Evolutionary conservation across 192 early-diverging fungal genomes (phyloP).

Genomic region (Oehlia diaphana): DNA sequence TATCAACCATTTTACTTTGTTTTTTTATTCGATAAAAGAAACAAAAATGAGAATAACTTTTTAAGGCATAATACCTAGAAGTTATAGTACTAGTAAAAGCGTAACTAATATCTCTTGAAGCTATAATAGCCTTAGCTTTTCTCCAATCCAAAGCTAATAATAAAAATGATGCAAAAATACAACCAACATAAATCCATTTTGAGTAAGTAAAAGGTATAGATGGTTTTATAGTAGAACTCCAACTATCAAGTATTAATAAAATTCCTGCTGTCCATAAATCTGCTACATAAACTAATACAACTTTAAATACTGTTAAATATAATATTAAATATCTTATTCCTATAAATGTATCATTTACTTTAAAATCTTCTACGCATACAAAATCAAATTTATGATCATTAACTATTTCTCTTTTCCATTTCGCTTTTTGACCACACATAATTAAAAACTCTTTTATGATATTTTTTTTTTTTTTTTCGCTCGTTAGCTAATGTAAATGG

Average conservation of each 20-base stretch:
- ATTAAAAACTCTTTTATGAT: too few relatives aligned
- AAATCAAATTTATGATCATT: conserved; percentile 88
- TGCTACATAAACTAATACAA: conserved; percentile 74
- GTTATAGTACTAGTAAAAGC: conserved; percentile 72
- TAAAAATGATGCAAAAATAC: conserved; percentile 67
- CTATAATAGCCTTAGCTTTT: conserved; percentile 64
- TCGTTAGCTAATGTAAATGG: too few relatives aligned
- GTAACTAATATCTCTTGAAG: conserved; percentile 72
- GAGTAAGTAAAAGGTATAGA: conserved; percentile 42
- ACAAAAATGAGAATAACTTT: conserved; percentile 78
- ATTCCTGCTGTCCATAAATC: conserved; percentile 76
- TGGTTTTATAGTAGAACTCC: conserved; percentile 35
- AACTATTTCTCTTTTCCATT: conserved; percentile 82
- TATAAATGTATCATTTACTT: conserved; percentile 38
- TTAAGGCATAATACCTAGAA: conserved; percentile 72
- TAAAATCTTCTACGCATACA: conserved; percentile 80
- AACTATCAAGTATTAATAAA: conserved; percentile 49
- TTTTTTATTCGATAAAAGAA: conserved; percentile 72
- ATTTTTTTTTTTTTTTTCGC: too few relatives aligned
- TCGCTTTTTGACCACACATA: conserved; percentile 35
- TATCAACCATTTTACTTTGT: conserved; percentile 60
- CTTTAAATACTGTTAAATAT: conserved; percentile 65
- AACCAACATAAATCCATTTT: conserved; percentile 61
- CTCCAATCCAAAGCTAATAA: conserved; percentile 68
- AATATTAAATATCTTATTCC: conserved; percentile 56